Evolutionary conservation across 345 rosid genomes (phyloP).

Genomic region (Cardamine occulta): DNA sequence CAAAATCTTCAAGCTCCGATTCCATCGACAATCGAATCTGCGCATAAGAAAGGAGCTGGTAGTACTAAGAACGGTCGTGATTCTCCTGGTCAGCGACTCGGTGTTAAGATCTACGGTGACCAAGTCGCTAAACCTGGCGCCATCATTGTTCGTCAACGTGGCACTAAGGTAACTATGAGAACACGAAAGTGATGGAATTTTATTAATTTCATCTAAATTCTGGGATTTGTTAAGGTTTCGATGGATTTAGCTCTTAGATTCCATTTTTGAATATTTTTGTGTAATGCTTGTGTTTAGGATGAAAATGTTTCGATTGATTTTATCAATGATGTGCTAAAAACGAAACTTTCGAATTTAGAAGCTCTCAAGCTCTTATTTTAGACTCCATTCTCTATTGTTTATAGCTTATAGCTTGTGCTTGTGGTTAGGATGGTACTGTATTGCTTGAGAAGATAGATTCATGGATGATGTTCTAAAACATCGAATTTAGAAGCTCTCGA

Average conservation of each 20-base stretch:
- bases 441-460: not conserved
- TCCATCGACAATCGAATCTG: constrained; percentile 75
- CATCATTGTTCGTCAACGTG: constrained; percentile 92
- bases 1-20: constrained; percentile 46
- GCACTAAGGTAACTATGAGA: constrained; percentile 72
- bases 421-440: not conserved
- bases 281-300: not conserved
- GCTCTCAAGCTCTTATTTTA: not conserved
- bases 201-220: not conserved
- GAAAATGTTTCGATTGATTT: not conserved
- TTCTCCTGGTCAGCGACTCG: constrained; percentile 83
- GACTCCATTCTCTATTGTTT: constrained; percentile 41
- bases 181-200: not conserved
- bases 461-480: not conserved
- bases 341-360: not conserved
- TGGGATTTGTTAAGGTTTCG: not conserved
- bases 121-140: constrained; percentile 94
- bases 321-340: not conserved
- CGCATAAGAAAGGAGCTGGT: constrained; percentile 98
- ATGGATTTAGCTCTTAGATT: not conserved
- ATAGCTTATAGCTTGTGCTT: constrained; percentile 40
- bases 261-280: not conserved
- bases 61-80: constrained; percentile 99
- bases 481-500: not conserved
- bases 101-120: constrained; percentile 91